phyloP scores from a whole-genome alignment of 2,329 filamentous ascomycete genomes.

The Alternaria sp. region DNA sequence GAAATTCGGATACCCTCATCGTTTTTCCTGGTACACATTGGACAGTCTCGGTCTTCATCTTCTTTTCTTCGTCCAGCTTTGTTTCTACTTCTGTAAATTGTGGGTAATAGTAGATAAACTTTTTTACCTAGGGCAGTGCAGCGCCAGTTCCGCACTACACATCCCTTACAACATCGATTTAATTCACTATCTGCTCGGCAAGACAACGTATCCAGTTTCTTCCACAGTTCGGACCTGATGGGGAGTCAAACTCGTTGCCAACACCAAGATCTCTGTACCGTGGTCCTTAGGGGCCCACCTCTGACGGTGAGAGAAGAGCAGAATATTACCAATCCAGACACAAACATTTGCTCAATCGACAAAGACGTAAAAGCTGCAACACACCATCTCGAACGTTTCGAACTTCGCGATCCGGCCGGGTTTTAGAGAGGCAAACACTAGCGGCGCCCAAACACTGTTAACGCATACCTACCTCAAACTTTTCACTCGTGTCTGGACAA shows the following conservation, averaged over 20 bases:
- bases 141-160: neutral
- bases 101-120: neutral
- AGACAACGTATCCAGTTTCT: neutral
- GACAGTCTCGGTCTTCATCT: neutral
- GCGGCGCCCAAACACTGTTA: neutral
- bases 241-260: neutral
- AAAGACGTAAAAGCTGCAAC: neutral
- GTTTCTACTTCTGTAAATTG: neutral
- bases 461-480: neutral
- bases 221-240: neutral
- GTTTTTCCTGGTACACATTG: conserved; percentile 2
- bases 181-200: neutral
- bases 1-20: conserved; percentile 29
- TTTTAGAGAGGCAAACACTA: neutral
- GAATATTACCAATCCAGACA: neutral
- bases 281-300: neutral
- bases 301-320: neutral
- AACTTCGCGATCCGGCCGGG: neutral
- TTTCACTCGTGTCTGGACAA: neutral
- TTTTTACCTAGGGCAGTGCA: neutral
- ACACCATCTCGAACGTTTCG: neutral
- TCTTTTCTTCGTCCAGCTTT: neutral
- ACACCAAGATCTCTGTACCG: neutral
- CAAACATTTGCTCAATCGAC: neutral
- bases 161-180: neutral